Percentiles rank a stretch among this genome's conserved stretches.
These are phyloP conservation scores for Cyclotella kingstonii DNA, from an alignment of 108 stramenopile genomes.

Conservation along the genomic window DNA sequence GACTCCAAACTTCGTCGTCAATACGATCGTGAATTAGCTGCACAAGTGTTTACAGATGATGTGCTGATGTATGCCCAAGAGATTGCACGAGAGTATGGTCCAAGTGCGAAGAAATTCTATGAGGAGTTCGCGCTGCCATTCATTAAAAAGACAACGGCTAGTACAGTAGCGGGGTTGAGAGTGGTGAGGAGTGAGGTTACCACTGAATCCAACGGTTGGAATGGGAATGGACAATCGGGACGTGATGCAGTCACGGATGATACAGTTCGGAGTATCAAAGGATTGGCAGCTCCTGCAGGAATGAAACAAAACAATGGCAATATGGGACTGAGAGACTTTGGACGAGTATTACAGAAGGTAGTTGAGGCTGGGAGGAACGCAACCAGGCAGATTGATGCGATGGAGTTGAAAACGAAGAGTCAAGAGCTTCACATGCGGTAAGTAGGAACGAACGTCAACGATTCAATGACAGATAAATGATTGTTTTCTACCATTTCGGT, in stretches of 20 bases:
- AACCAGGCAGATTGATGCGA: slow-evolving; percentile 48
- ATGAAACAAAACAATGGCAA: slow-evolving; percentile 1
- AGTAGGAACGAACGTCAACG: too few relatives aligned
- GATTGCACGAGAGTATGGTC: slow-evolving; percentile 43
- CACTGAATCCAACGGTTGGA: too few relatives aligned
- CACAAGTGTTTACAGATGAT: slow-evolving; percentile 41
- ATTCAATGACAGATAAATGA: too few relatives aligned
- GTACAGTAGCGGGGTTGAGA: slow-evolving; percentile 55
- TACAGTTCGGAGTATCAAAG: too few relatives aligned
- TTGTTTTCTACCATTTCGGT: too few relatives aligned
- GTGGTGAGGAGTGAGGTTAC: slow-evolving; percentile 30
- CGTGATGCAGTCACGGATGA: too few relatives aligned
- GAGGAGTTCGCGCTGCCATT: slow-evolving; percentile 68
- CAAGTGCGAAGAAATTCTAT: slow-evolving; percentile 43
- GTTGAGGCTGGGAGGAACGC: slow-evolving; percentile 60
- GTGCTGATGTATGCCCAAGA: slow-evolving; percentile 12
- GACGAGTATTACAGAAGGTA: slow-evolving; percentile 46
- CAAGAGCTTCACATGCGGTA: slow-evolving; percentile 32
- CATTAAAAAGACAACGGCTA: slow-evolving; percentile 60
- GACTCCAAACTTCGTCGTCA: slow-evolving; percentile 47
- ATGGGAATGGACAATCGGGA: not conserved
- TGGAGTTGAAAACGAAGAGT: slow-evolving; percentile 61
- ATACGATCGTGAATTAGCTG: slow-evolving; percentile 70
- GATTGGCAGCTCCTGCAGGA: too few relatives aligned
- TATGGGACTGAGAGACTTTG: slow-evolving; percentile 25